Evolutionary conservation across 2,329 filamentous ascomycete genomes (phyloP).

Genomic region (Bisporella sp.): DNA sequence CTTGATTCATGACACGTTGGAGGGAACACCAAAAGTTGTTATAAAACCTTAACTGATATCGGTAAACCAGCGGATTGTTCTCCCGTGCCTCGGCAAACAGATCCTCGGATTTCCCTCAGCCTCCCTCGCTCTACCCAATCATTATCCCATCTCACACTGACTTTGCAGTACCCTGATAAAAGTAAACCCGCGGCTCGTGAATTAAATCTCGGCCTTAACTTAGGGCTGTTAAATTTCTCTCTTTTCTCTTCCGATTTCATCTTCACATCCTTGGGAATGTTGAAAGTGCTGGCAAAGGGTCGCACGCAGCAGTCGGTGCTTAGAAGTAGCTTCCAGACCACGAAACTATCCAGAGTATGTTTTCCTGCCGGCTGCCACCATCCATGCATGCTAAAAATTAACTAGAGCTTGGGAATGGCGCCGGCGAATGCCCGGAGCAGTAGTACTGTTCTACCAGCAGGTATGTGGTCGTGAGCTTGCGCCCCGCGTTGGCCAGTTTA

Average conservation of each 20-base stretch:
- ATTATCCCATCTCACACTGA: too few species aligned
- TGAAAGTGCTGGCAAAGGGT: conserved; percentile 26
- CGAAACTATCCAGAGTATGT: conserved; percentile 21
- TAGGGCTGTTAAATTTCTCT: too few species aligned
- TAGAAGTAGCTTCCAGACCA: conserved; percentile 22
- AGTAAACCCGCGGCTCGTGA: too few species aligned
- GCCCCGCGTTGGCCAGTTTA: conserved; percentile 6
- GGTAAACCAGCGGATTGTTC: too few species aligned
- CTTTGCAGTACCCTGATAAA: too few species aligned
- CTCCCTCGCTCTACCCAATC: too few species aligned
- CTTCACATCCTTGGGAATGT: conserved; percentile 22
- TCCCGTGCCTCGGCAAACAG: too few species aligned
- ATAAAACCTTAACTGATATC: too few species aligned
- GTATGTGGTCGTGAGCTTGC: conserved; percentile 28
- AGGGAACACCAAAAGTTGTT: too few species aligned
- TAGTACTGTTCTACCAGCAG: conserved; percentile 46
- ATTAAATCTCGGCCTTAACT: too few species aligned
- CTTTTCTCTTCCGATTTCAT: conserved; percentile 8
- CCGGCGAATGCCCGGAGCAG: conserved; percentile 45
- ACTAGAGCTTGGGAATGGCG: conserved; percentile 38
- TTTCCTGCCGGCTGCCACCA: background rate
- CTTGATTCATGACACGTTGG: too few species aligned
- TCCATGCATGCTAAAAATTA: conserved; percentile 7
- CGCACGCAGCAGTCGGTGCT: conserved; percentile 25
- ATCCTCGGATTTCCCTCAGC: too few species aligned